Evolutionary conservation across 139 green algal genomes (phyloP), one percentile per base, ranked within the genome.

Genomic region (Picochlorum sp.): DNA sequence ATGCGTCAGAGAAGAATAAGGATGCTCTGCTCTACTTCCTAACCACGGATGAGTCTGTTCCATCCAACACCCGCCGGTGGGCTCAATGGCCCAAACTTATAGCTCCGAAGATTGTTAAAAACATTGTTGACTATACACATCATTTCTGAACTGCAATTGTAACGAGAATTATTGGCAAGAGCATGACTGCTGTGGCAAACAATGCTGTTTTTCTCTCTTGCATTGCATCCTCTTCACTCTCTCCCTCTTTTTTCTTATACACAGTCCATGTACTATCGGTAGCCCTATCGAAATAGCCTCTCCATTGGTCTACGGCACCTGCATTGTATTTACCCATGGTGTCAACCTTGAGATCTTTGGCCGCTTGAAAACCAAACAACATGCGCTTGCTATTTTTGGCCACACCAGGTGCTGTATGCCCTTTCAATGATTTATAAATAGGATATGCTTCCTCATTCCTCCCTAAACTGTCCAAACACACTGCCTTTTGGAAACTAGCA

Each of bases 381-480:
- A 93, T 85, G n/a, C 77, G 73, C 65, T 80, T 81, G n/a, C 81
- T 81, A 60, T 80, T 76, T 44, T 79, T 85, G 3, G 74, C 65
- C 4, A 92, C 77, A 45, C 69, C 73, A 9, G 62, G 56, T 0
- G 65, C 71, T 1, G 76, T 65, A 59, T 90, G 84, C 9, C 67
- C 64, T 54, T 79, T 57, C 9, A 89, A 60, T 7, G 24, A 55
- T 47, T 81, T 77, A 69, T 92, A 92, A 6, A 92, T 72, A 14
- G 73, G 69, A 49, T 85, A 77, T 0, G 85, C 85, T 66, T 86
- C 66, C 5, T 82, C 24, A 13, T 37, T 70, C 21, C 74, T 49
- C 2, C 83, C 85, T 31, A 94, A 60, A 0, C 82, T 91, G 75
- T 96, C 88, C 26, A 96, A 72, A 63, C 84, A 91, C 37, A 96